A percentile compares a stretch with the other conserved stretches of the same genome.
Evolutionary conservation across 1,139 yeast species (phyloP).

Genomic region (Williopsis jadinii): DNA sequence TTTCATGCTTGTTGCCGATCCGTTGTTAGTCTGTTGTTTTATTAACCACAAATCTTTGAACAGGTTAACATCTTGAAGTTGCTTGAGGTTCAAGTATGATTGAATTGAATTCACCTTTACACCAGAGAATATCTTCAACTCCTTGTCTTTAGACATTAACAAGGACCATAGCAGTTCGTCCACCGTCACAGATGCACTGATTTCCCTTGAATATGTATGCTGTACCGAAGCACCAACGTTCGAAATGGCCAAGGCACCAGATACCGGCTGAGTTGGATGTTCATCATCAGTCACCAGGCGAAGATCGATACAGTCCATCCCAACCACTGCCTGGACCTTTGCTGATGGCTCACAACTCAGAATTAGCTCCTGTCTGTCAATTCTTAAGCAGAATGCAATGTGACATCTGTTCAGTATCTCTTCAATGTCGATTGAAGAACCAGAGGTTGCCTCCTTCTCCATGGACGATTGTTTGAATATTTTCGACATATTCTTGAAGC

Average conservation of each 20-base stretch:
- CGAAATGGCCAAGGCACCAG: conserved; percentile 40
- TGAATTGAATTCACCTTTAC: conserved; percentile 50
- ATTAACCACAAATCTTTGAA: conserved; percentile 86
- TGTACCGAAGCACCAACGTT: conserved; percentile 67
- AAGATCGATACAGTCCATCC: conserved; percentile 56
- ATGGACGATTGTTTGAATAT: conserved; percentile 74
- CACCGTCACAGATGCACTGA: conserved; percentile 68
- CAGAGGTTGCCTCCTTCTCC: conserved; percentile 30
- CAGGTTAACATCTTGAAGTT: conserved; percentile 76
- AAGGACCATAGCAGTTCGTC: conserved; percentile 39
- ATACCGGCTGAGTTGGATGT: conserved; percentile 34
- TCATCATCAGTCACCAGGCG: conserved; percentile 48
- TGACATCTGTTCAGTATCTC: conserved; percentile 47
- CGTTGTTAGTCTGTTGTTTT: conserved; percentile 1
- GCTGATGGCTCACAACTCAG: conserved; percentile 93
- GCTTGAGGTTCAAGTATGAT: conserved; percentile 70
- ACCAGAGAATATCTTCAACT: conserved; percentile 39
- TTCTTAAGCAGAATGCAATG: conserved; percentile 52
- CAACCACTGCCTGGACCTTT: conserved; percentile 80
- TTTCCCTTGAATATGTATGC: conserved; percentile 84
- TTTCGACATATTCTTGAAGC: conserved; percentile 33
- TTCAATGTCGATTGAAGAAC: conserved; percentile 26
- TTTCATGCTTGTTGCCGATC: conserved; percentile 3
- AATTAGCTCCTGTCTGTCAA: conserved; percentile 67
- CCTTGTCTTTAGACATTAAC: conserved; percentile 32